Percentiles rank a stretch among this genome's conserved stretches.
Evolutionary conservation across 208 protist genomes (phyloP).

Genomic region (Crithidia fasciculata): DNA sequence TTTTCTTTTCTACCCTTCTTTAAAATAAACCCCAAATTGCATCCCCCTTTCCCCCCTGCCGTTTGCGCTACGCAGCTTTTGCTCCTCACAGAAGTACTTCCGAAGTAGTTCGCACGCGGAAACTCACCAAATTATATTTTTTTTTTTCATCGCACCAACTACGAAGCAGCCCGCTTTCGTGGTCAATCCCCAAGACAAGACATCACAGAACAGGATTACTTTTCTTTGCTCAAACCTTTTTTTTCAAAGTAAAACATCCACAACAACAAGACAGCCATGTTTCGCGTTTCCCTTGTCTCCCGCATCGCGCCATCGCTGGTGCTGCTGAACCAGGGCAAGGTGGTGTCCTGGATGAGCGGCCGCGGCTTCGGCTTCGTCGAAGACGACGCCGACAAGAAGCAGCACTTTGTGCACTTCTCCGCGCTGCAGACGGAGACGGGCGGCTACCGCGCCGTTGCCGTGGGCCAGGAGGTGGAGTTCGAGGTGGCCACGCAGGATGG

Average conservation of each 20-base stretch:
- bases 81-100: too few relatives aligned
- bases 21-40: not conserved
- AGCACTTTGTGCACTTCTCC: conserved; percentile 94
- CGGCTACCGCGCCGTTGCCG: conserved; percentile 80
- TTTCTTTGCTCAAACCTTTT: not conserved
- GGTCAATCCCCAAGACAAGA: too few relatives aligned
- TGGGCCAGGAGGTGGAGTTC: conserved; percentile 92
- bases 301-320: conserved; percentile 62
- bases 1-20: conserved; percentile 26
- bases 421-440: conserved; percentile 89
- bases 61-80: not conserved
- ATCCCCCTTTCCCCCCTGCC: conserved; percentile 6
- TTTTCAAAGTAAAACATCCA: not conserved
- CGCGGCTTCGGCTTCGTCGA: conserved; percentile 93
- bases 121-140: not conserved
- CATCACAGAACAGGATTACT: too few relatives aligned
- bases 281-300: conserved; percentile 60
- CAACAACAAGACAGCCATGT: conserved; percentile 41
- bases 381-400: conserved; percentile 89
- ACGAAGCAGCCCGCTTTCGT: too few relatives aligned
- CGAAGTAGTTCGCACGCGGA: too few relatives aligned
- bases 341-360: conserved; percentile 89
- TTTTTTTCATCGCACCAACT: not conserved
- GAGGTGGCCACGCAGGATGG: conserved; percentile 89
- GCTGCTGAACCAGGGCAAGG: conserved; percentile 87